Evolutionary conservation across 1,284 basidiomycete species (phyloP).

Genomic region (Golubevia sp.): DNA sequence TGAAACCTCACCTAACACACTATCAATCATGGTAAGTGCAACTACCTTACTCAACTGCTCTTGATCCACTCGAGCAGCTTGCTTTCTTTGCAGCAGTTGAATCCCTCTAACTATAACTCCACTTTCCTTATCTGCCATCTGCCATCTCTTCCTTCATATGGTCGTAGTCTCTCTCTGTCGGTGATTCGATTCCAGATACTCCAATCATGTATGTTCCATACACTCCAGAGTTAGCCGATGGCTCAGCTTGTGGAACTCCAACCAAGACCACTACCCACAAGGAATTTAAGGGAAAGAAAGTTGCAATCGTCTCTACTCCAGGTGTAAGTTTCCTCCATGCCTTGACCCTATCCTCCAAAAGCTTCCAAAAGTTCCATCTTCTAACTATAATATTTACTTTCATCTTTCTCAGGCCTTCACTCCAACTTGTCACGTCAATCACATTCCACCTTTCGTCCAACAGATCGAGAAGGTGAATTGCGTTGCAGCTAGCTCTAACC

Average conservation of each 20-base stretch:
- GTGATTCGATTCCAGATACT: conserved; percentile 42
- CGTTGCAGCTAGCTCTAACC: too few relatives aligned
- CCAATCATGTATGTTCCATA: conserved; percentile 42
- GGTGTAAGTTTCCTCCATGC: conserved; percentile 35
- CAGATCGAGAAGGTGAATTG: conserved; percentile 8
- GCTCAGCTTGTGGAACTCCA: conserved; percentile 43
- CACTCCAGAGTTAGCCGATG: conserved; percentile 44
- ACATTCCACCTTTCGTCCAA: conserved; percentile 49
- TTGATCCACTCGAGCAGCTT: too few relatives aligned
- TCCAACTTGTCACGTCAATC: conserved; percentile 53
- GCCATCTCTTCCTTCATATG: too few relatives aligned
- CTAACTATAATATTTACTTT: neutral
- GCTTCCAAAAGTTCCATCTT: neutral
- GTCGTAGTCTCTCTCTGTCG: conserved; percentile 4
- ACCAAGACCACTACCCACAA: conserved; percentile 45
- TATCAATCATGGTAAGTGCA: too few relatives aligned
- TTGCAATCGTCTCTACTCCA: conserved; percentile 51
- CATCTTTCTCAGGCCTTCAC: conserved; percentile 6
- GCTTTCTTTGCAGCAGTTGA: too few relatives aligned
- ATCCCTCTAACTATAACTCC: too few relatives aligned
- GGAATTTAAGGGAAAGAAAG: conserved; percentile 57
- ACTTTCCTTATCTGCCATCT: too few relatives aligned
- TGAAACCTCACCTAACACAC: too few relatives aligned
- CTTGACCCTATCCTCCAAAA: conserved; percentile 3
- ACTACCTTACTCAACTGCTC: too few relatives aligned